Percentiles rank a stretch among this genome's conserved stretches.
These are phyloP conservation scores for Diaporthe nobilis DNA, from an alignment of 2,329 filamentous ascomycete species.

Conservation along the genomic window DNA sequence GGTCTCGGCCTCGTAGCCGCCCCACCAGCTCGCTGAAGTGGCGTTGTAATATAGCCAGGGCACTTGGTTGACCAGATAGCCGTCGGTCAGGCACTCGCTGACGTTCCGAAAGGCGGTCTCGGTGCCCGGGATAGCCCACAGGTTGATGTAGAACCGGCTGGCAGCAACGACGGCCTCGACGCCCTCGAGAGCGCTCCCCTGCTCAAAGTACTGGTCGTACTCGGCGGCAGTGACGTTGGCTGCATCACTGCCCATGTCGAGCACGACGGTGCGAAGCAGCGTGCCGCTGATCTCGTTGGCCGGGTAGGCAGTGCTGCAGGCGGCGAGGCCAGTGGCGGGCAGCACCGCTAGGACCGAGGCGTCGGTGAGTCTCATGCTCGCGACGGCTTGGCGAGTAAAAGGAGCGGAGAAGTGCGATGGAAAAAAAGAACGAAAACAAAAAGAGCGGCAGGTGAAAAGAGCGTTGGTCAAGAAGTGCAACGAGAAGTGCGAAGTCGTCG, in stretches of 20 bases:
- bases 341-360: not conserved
- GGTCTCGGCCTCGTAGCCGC: slow-evolving; percentile 13
- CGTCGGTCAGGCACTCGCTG: not conserved
- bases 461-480: not conserved
- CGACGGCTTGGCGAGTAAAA: not conserved
- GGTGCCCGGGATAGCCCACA: slow-evolving; percentile 7
- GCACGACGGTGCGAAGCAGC: slow-evolving; percentile 7
- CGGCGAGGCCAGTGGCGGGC: not conserved
- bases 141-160: slow-evolving; percentile 6
- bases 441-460: not conserved
- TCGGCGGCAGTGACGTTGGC: slow-evolving; percentile 13
- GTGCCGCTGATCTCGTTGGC: slow-evolving; percentile 9
- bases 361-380: not conserved
- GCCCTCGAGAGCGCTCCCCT: slow-evolving; percentile 13
- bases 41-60: not conserved
- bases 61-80: not conserved
- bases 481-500: not conserved
- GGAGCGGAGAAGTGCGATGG: not conserved
- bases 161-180: not conserved
- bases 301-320: not conserved
- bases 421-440: not conserved
- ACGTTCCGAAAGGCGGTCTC: not conserved
- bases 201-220: slow-evolving; percentile 28
- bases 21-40: not conserved
- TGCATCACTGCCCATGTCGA: slow-evolving; percentile 9